A percentile compares a stretch with the other conserved stretches of the same genome.
Evolutionary conservation across 495 filamentous ascomycete genomes (phyloP).

Genomic region (Podospora tetraspora): DNA sequence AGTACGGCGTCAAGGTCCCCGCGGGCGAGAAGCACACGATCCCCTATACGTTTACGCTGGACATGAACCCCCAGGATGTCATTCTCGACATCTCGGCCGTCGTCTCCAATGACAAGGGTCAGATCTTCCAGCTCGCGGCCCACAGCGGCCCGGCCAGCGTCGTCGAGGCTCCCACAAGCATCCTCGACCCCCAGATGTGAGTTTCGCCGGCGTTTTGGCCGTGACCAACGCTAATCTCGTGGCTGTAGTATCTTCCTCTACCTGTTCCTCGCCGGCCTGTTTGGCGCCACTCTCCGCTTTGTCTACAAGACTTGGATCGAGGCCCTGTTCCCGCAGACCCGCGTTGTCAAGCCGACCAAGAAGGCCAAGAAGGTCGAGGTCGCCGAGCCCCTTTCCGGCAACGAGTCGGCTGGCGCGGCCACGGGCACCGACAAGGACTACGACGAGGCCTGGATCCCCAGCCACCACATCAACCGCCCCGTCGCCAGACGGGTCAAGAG

Average conservation of each 20-base stretch:
- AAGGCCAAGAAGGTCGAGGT: conserved; percentile 54
- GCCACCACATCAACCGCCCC: conserved; percentile 82
- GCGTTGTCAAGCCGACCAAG: conserved; percentile 55
- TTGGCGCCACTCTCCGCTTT: conserved; percentile 80
- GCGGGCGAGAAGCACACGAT: conserved; percentile 70
- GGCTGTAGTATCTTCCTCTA: conserved; percentile 84
- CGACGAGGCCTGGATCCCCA: conserved; percentile 95
- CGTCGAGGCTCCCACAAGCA: conserved; percentile 84
- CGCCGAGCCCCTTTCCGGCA: conserved; percentile 59
- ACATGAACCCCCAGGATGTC: conserved; percentile 90
- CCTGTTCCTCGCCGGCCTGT: conserved; percentile 75
- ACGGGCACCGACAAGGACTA: conserved; percentile 59
- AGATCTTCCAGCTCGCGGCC: conserved; percentile 68
- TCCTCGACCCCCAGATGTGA: conserved; percentile 96
- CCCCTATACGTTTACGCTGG: conserved; percentile 78
- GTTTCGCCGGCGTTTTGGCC: conserved; percentile 21
- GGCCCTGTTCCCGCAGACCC: conserved; percentile 91
- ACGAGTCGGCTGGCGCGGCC: conserved; percentile 65
- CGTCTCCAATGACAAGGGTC: conserved; percentile 59
- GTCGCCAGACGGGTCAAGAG: conserved; percentile 75
- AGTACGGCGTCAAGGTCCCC: conserved; percentile 69
- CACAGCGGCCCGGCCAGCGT: conserved; percentile 86
- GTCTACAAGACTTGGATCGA: conserved; percentile 98
- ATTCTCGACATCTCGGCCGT: conserved; percentile 67
- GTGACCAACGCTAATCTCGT: conserved; percentile 26